A percentile compares a stretch with the other conserved stretches of the same genome.
phyloP scores from a whole-genome alignment of 2,329 filamentous ascomycete species.

The Xylariomycetidae sp. region DNA sequence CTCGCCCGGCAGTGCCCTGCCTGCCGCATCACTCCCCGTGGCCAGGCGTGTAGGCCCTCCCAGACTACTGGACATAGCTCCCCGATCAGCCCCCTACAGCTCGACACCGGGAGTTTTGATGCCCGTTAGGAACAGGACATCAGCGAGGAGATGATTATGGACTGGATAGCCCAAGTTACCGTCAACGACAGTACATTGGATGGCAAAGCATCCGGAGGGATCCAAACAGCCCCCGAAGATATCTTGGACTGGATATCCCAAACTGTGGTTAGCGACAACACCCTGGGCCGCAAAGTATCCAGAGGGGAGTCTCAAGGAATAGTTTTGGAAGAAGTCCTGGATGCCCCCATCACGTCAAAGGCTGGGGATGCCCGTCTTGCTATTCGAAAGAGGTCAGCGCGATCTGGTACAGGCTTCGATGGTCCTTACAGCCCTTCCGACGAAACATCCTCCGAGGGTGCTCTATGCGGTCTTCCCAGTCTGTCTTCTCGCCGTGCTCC shows the following conservation, averaged over 20 bases:
- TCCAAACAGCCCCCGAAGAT: too few relatives aligned
- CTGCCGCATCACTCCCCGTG: too few relatives aligned
- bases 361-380: too few relatives aligned
- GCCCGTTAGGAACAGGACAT: conserved; percentile 5
- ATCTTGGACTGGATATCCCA: too few relatives aligned
- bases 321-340: too few relatives aligned
- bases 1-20: conserved; percentile 6
- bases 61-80: conserved; percentile 11
- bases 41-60: conserved; percentile 7
- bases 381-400: conserved; percentile 5
- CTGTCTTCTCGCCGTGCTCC: conserved; percentile 10
- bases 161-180: too few relatives aligned
- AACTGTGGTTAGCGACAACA: too few relatives aligned
- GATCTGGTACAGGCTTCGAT: conserved; percentile 18
- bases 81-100: conserved; percentile 11
- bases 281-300: too few relatives aligned
- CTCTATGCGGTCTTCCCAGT: conserved; percentile 6
- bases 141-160: conserved; percentile 9
- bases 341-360: too few relatives aligned
- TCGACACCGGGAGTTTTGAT: conserved; percentile 7
- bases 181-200: too few relatives aligned
- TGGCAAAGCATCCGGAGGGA: too few relatives aligned
- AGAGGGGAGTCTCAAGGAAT: too few relatives aligned
- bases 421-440: conserved; percentile 18
- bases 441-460: conserved; percentile 10